Evolutionary conservation across 1,139 yeast species (phyloP).

Genomic region (Candida frijolesensis): DNA sequence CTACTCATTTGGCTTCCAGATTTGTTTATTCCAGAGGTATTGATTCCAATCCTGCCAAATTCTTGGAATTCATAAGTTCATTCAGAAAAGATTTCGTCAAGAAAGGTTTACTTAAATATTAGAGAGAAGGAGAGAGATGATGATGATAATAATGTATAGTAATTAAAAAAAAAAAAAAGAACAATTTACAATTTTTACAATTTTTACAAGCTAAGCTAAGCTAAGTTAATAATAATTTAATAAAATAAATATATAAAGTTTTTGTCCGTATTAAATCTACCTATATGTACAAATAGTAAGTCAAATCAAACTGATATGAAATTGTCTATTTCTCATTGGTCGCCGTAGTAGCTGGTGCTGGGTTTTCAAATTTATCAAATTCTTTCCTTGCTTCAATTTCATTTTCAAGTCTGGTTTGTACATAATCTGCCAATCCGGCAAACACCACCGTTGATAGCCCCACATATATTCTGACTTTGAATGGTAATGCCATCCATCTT

Average conservation of each 20-base stretch:
- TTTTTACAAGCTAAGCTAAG: not conserved
- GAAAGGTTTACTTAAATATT: constrained; percentile 29
- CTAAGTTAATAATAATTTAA: constrained; percentile 1
- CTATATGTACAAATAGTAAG: not conserved
- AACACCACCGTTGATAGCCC: constrained; percentile 55
- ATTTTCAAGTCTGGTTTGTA: constrained; percentile 48
- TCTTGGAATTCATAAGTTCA: constrained; percentile 69
- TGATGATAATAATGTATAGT: not conserved
- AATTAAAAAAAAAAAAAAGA: not conserved
- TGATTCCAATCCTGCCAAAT: constrained; percentile 79
- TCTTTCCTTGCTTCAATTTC: constrained; percentile 31
- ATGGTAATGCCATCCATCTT: constrained; percentile 54
- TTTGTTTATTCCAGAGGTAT: constrained; percentile 88
- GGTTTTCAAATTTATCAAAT: constrained; percentile 4
- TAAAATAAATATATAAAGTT: not conserved
- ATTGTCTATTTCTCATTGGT: not conserved
- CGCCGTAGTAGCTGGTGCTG: not conserved
- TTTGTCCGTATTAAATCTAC: not conserved
- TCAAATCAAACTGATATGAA: not conserved
- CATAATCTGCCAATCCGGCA: constrained; percentile 55
- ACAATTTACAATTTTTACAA: not conserved
- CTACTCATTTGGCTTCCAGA: constrained; percentile 85
- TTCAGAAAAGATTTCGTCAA: constrained; percentile 42
- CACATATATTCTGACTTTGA: constrained; percentile 52
- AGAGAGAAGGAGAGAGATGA: not conserved